Evolutionary conservation across 805 yeast species (phyloP).

Genomic region (Hemisphaericaspora nanyangensis): DNA sequence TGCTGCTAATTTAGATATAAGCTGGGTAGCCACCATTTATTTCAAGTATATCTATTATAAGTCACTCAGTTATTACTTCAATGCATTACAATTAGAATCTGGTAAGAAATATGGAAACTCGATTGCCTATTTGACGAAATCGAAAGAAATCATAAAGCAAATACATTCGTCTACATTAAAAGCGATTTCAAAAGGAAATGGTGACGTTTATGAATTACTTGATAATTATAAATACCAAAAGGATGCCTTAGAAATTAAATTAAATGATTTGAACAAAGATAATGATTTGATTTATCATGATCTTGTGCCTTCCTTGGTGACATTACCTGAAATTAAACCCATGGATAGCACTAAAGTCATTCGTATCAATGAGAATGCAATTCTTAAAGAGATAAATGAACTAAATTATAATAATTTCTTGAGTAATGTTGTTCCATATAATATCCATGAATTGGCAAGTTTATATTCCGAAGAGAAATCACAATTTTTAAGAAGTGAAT

Average conservation of each 20-base stretch:
- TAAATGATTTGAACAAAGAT: slow-evolving; percentile 60
- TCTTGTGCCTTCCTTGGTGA: slow-evolving; percentile 55
- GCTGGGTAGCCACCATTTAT: slow-evolving; percentile 51
- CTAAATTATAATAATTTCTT: slow-evolving; percentile 52
- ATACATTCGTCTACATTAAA: slow-evolving; percentile 26
- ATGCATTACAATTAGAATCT: slow-evolving; percentile 52
- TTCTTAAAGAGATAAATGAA: slow-evolving; percentile 40
- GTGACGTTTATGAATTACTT: slow-evolving; percentile 30
- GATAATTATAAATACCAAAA: slow-evolving; percentile 41
- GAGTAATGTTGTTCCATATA: slow-evolving; percentile 76
- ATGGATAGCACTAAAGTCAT: slow-evolving; percentile 66
- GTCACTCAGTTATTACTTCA: slow-evolving; percentile 58
- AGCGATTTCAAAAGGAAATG: slow-evolving; percentile 18
- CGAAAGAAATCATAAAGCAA: slow-evolving; percentile 41
- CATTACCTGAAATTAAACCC: slow-evolving; percentile 63
- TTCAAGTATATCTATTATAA: slow-evolving; percentile 54
- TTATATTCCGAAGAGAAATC: slow-evolving; percentile 89
- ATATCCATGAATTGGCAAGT: slow-evolving; percentile 83
- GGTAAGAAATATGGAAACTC: slow-evolving; percentile 69
- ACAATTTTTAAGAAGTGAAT: slow-evolving; percentile 63
- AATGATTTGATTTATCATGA: slow-evolving; percentile 90
- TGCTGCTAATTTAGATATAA: slow-evolving; percentile 27
- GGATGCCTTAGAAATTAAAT: slow-evolving; percentile 35
- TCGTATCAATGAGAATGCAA: slow-evolving; percentile 44
- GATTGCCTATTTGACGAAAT: slow-evolving; percentile 56